phyloP scores from a whole-genome alignment of 2,329 filamentous ascomycete species.

The Pseudocercospora vitis region DNA sequence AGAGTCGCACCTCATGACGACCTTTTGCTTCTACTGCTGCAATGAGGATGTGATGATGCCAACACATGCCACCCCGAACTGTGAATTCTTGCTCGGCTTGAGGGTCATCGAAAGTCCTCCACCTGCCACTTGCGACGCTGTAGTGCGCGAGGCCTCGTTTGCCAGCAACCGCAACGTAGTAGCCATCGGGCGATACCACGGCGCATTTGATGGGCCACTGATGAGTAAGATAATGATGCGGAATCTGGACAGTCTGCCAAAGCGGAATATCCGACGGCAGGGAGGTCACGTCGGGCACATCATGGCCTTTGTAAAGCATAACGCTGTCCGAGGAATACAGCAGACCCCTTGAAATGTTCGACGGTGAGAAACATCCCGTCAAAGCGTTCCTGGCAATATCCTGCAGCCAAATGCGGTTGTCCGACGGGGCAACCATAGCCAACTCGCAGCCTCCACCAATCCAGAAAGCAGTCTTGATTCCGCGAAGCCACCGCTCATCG shows the following conservation, averaged over 20 bases:
- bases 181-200: slow-evolving; percentile 85
- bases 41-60: slow-evolving; percentile 94
- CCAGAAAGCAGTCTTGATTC: slow-evolving; percentile 78
- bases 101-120: slow-evolving; percentile 88
- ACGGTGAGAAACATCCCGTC: slow-evolving; percentile 84
- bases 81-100: slow-evolving; percentile 85
- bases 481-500: slow-evolving; percentile 79
- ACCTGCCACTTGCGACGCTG: slow-evolving; percentile 87
- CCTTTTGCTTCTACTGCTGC: slow-evolving; percentile 86
- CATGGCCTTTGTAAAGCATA: slow-evolving; percentile 91
- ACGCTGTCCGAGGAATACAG: slow-evolving; percentile 85
- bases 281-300: slow-evolving; percentile 83
- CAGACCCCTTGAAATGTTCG: slow-evolving; percentile 85
- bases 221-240: slow-evolving; percentile 77
- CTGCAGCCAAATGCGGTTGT: slow-evolving; percentile 79
- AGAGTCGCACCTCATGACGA: slow-evolving; percentile 79
- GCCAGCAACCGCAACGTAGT: slow-evolving; percentile 96
- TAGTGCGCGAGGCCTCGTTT: slow-evolving; percentile 90
- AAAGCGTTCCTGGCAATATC: slow-evolving; percentile 95
- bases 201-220: slow-evolving; percentile 92
- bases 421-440: slow-evolving; percentile 64
- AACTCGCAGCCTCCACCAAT: slow-evolving; percentile 84
- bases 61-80: slow-evolving; percentile 95
- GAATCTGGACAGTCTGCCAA: slow-evolving; percentile 93
- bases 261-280: slow-evolving; percentile 88